Evolutionary conservation across 202 grass and related monocot species (phyloP), one percentile per base, ranked within the genome.

Genomic region (Panicum hallii): DNA sequence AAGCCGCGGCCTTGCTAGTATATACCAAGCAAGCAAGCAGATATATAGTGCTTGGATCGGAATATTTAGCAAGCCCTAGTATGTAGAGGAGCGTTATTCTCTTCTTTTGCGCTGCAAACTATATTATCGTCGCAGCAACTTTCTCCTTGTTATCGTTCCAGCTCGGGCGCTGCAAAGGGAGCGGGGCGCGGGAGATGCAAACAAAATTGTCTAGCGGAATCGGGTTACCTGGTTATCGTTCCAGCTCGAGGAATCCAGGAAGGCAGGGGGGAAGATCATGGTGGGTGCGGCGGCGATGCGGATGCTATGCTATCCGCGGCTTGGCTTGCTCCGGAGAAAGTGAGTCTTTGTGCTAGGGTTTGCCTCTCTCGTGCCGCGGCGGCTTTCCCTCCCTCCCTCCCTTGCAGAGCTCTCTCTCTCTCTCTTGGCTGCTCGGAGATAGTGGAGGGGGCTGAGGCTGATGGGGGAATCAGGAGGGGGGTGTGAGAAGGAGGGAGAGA

Each of bases 211-310:
- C 63, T 50, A 38, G 36, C 36, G 44, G n/a, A 94, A 87, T 55
- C n/a, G 44, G 49, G 76, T 64, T 84, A 94, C 93, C 93, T 94
- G 85, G 87, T 92, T 94, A 88, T 91, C 85, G 69, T 91, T 91
- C 93, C 93, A 94, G 90, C 90, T 92, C 52, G 93, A 92, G 81
- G 93, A 89, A 94, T 92, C 90, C 83, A 86, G 70, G 90, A 88
- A 92, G 82, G 84, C 87, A 78, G 90, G 87, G 65, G 92, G 85
- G 70, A 94, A 94, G 88, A 90, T 87, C 90, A 94, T 94, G 90
- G 60, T 72, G 43, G 64, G 60, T 40, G 5, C 56, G 40, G 55
- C 63, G 72, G 55, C 32, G 86, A 72, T 73, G 74, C 17, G 5
- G 70, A 53, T 52, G 70, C 53, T 63, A 32, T 63, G 60, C 57